phyloP scores from a whole-genome alignment of 495 filamentous ascomycete genomes.

The Rhypophila decipiens region DNA sequence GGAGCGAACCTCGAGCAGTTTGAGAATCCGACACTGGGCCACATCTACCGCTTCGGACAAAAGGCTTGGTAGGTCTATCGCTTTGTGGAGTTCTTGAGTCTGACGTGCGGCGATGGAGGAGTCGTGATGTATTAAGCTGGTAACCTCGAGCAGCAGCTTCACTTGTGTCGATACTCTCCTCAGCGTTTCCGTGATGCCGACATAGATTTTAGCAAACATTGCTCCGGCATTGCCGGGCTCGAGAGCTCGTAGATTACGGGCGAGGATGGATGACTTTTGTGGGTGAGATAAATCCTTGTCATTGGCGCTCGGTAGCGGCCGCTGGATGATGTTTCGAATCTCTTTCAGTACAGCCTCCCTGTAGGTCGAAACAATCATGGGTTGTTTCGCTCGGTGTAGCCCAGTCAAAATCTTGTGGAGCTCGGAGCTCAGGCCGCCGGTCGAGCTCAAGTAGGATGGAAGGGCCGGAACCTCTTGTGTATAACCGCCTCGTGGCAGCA shows the following conservation, averaged over 20 bases:
- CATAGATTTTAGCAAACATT: background rate
- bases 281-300: background rate
- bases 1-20: background rate
- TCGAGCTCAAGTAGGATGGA: background rate
- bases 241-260: background rate
- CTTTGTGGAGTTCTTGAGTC: background rate
- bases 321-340: background rate
- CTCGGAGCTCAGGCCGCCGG: background rate
- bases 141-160: background rate
- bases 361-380: background rate
- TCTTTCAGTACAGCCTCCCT: background rate
- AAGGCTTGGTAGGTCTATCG: background rate
- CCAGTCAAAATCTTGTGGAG: background rate
- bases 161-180: background rate
- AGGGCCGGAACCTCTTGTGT: background rate
- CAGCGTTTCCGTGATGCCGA: background rate
- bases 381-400: background rate
- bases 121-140: background rate
- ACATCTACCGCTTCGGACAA: background rate
- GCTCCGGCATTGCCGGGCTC: background rate
- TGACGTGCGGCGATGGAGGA: no score
- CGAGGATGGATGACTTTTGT: background rate
- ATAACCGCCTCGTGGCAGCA: background rate
- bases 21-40: background rate
- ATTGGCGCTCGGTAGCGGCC: background rate